A percentile compares a stretch with the other conserved stretches of the same genome.
These are phyloP conservation scores for Stagonosporopsis tanaceti DNA, from an alignment of 2,329 filamentous ascomycete genomes.

Conservation along the genomic window DNA sequence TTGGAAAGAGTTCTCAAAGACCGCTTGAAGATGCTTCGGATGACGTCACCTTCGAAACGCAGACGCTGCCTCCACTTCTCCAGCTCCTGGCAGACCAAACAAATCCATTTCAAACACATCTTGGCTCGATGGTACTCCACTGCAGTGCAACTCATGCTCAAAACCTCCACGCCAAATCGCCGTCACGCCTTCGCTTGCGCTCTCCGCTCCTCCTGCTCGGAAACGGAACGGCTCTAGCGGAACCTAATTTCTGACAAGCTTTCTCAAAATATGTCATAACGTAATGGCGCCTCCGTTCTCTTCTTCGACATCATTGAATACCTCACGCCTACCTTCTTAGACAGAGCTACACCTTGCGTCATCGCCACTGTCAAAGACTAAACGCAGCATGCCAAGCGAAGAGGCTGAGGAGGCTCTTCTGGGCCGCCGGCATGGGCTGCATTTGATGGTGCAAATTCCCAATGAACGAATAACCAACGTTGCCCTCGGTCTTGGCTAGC, in stretches of 20 bases:
- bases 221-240: slow-evolving; percentile 16
- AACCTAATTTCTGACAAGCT: slow-evolving; percentile 11
- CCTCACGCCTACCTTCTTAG: neutral
- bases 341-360: slow-evolving; percentile 22
- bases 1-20: neutral
- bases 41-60: neutral
- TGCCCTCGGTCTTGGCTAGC: slow-evolving; percentile 12
- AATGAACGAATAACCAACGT: slow-evolving; percentile 4
- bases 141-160: neutral
- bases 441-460: neutral
- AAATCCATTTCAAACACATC: neutral
- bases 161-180: neutral
- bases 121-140: neutral
- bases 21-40: neutral
- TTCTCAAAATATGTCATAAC: slow-evolving; percentile 14
- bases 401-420: slow-evolving; percentile 25
- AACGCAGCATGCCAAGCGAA: slow-evolving; percentile 24
- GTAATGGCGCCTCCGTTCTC: slow-evolving; percentile 10
- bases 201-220: slow-evolving; percentile 5
- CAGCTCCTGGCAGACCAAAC: neutral
- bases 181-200: neutral
- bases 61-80: neutral
- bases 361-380: slow-evolving; percentile 19
- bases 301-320: neutral
- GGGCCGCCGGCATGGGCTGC: slow-evolving; percentile 9